These are phyloP conservation scores for Quercus dentata DNA, from an alignment of 306 rosid genomes.

Conservation along the genomic window DNA sequence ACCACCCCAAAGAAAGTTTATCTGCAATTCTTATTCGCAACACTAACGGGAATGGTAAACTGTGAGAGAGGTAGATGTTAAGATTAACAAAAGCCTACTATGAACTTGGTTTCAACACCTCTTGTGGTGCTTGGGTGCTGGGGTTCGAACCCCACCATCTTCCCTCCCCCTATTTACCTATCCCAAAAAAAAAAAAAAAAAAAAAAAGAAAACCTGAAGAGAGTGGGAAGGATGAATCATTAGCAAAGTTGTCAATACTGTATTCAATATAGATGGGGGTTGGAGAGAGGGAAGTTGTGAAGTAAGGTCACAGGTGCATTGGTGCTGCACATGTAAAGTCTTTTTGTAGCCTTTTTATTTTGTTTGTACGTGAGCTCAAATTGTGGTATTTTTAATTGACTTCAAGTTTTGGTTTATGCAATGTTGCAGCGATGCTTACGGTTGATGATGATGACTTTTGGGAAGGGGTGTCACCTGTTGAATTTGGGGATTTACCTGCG, in stretches of 20 bases:
- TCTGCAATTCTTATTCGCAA: too few relatives aligned
- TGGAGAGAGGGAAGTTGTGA: neutral
- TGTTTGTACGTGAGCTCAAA: neutral
- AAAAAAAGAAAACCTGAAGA: neutral
- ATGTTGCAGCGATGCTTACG: constrained; percentile 84
- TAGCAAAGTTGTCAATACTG: neutral
- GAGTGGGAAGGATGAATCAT: neutral
- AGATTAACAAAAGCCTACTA: too few relatives aligned
- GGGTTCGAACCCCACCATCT: too few relatives aligned
- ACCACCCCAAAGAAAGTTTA: too few relatives aligned
- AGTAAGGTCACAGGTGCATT: neutral
- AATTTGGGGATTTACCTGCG: constrained; percentile 83
- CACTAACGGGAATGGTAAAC: too few relatives aligned
- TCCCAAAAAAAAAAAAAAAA: too few relatives aligned
- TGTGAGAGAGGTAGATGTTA: too few relatives aligned
- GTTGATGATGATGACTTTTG: constrained; percentile 91
- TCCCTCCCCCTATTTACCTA: too few relatives aligned
- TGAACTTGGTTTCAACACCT: too few relatives aligned
- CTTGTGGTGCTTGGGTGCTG: too few relatives aligned
- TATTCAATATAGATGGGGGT: neutral
- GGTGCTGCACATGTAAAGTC: neutral
- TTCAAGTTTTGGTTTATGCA: constrained; percentile 10
- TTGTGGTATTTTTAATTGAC: neutral
- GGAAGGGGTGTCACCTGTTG: constrained; percentile 85
- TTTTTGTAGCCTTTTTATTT: neutral